Base-by-base conservation (phyloP, 1,139 yeast genomes). In the Magnusiomyces fungicola region DNA sequence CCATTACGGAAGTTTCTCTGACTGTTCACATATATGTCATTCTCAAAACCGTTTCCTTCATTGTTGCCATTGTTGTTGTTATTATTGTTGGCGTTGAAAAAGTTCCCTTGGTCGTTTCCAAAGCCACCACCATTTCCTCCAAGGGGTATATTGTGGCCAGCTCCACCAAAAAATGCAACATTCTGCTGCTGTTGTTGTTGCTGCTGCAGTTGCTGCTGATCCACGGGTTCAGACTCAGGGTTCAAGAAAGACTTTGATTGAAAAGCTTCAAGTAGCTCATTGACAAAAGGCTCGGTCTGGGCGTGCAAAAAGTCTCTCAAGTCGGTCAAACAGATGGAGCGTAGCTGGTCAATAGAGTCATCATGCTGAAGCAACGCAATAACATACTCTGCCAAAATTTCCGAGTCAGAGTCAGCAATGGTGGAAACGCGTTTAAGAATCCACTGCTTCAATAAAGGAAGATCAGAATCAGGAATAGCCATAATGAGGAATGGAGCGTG, bases 381-480 rank as follows among this genome's bases (percentile, higher is more conserved):
- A 19, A 73, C 71, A 55, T 73, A 75, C 38, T 73, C 78, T 1
- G 74, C 65, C 50, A 74, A 59, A 30, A 72, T 72, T 14, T 67
- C 70, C 2, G 74, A 64, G 45, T 73, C 77, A 10, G 46, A 50
- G 24, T 50, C 53, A 1, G 75, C 72, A 36, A 71, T 77, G 25
- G 56, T 54, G 14, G 54, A 53, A 1, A 71, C 58, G 38, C 63
- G 58, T 34, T 55, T 50, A 37, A 60, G 57, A 33, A 74, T 59
- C 75, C 76, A 74, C 7, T 66, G 65, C 54, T 65, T 65, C 45
- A 73, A 56, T 40, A 53, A 54, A 12, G 50, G 55, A 34, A 53
- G 16, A 24, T 50, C 50, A 12, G 38, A 9, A 12, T 50, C 53
- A 10, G 50, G 38, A 25, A 50, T 46, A 23, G 40, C 48, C 53